Base-by-base conservation (phyloP, 2,329 filamentous ascomycete species). In the Fusarium pseudoanthophilum region DNA sequence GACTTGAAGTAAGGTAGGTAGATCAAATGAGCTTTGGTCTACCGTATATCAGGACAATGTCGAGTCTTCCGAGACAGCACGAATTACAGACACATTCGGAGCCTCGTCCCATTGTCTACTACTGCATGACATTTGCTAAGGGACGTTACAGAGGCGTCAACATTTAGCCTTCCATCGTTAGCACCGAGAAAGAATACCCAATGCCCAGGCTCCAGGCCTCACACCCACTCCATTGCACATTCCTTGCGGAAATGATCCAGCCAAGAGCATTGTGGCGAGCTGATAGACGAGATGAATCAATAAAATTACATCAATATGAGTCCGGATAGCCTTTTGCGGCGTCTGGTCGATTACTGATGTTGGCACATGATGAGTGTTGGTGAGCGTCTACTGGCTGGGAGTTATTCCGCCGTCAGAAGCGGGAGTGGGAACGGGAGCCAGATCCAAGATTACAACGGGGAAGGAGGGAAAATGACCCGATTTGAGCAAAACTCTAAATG, bases 361-460 rank as follows among this genome's bases (percentile, higher is more conserved):
- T 71, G 56, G 60, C 55, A 70, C n/a, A 46, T 45, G 56, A 64
- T 52, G 43, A 48, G 55, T 34, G 34, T 26, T 40, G 43, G 45
- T 62, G 45, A 51, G 56, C 36, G 43, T 36, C 42, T 45, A 70
- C 56, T 70, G 70, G 69, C 46, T 68, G 45, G 49, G 71, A 61
- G 61, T 48, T 18, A 46, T 49, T 72, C 67, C 59, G 67, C 15
- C 11, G n/a, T 28, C 37, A 40, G 53, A 55, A 71, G 34, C 43
- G 52, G 61, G 32, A 71, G 66, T 59, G 65, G 48, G 67, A 71
- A 71, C 71, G 62, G 71, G 71, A 74, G 43, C 28, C 45, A 74
- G 70, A 67, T 73, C 34, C 58, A 52, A 73, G 46, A 60, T 46
- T 58, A 26, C 37, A 68, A 60, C 34, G 40, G 49, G 30, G 43